Conservation (phyloP, 176 grass and related monocot genomes). For the Saccharum officinarum region DNA sequence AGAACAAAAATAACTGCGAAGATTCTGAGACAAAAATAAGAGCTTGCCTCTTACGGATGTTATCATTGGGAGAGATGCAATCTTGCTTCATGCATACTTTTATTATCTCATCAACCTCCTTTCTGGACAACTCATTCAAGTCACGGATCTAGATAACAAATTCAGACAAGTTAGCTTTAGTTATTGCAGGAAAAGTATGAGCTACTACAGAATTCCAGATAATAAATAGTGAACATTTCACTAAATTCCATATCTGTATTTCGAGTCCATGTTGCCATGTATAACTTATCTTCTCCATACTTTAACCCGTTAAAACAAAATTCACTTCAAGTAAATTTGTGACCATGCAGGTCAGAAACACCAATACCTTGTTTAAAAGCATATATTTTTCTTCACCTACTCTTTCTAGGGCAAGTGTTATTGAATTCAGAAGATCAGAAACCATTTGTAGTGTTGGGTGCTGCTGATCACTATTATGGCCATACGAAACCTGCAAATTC, state of each 20-base stretch:
- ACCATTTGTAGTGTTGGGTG: slow-evolving; percentile 75
- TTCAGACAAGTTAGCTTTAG: slow-evolving; percentile 24
- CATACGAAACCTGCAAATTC: slow-evolving; percentile 46
- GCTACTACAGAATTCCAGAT: background rate
- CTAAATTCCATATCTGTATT: background rate
- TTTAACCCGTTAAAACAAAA: background rate
- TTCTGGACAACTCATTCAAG: slow-evolving; percentile 58
- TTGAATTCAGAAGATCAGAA: slow-evolving; percentile 70
- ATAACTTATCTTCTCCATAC: background rate
- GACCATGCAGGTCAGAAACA: background rate
- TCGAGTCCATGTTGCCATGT: background rate
- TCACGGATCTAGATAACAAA: slow-evolving; percentile 42
- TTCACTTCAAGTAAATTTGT: background rate
- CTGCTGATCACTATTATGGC: slow-evolving; percentile 45
- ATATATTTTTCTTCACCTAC: slow-evolving; percentile 88
- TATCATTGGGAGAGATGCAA: slow-evolving; percentile 51
- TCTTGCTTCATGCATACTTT: slow-evolving; percentile 65
- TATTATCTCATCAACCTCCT: slow-evolving; percentile 63
- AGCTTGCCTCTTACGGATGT: slow-evolving; percentile 50
- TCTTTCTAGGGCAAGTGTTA: slow-evolving; percentile 70
- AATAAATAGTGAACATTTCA: background rate
- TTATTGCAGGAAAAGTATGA: background rate
- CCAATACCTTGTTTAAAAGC: slow-evolving; percentile 88
- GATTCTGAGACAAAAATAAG: background rate
- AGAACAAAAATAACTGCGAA: background rate